Conservation (phyloP, 2,329 filamentous ascomycete species). For the Penicillium brasilianum region DNA sequence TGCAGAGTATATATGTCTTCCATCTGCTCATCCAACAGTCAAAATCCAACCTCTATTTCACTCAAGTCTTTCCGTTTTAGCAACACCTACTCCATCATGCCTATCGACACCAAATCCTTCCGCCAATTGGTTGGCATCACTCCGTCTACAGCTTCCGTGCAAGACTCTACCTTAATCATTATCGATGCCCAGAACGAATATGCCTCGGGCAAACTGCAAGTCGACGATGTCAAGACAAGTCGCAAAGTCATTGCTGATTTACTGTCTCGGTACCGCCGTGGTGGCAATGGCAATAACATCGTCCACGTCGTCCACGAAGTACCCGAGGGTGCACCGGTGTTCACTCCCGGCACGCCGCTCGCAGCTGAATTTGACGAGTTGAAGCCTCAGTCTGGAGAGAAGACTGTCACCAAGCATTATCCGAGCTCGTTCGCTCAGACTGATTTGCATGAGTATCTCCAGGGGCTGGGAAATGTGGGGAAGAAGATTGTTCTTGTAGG, state of each 20-base stretch:
- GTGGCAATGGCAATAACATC: slow-evolving; percentile 52
- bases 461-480: slow-evolving; percentile 47
- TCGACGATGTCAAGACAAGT: slow-evolving; percentile 58
- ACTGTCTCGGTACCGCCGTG: slow-evolving; percentile 64
- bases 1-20: not conserved
- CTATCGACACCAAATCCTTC: slow-evolving; percentile 41
- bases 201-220: slow-evolving; percentile 58
- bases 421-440: slow-evolving; percentile 49
- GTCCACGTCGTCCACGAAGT: slow-evolving; percentile 67
- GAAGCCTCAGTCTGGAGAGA: slow-evolving; percentile 59
- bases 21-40: not conserved
- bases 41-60: not conserved
- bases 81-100: not conserved
- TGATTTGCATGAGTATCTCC: slow-evolving; percentile 61
- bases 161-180: slow-evolving; percentile 67
- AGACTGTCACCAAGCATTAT: slow-evolving; percentile 30
- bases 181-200: slow-evolving; percentile 76
- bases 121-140: slow-evolving; percentile 60
- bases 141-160: slow-evolving; percentile 60
- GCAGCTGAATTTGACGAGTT: slow-evolving; percentile 67
- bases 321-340: slow-evolving; percentile 67
- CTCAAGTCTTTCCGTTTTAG: not conserved
- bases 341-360: slow-evolving; percentile 65
- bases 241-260: slow-evolving; percentile 63
- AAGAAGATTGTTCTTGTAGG: slow-evolving; percentile 64